Percentiles rank a stretch among this genome's conserved stretches.
Conservation (phyloP, 805 yeast genomes). For the Starmerella apicola region DNA sequence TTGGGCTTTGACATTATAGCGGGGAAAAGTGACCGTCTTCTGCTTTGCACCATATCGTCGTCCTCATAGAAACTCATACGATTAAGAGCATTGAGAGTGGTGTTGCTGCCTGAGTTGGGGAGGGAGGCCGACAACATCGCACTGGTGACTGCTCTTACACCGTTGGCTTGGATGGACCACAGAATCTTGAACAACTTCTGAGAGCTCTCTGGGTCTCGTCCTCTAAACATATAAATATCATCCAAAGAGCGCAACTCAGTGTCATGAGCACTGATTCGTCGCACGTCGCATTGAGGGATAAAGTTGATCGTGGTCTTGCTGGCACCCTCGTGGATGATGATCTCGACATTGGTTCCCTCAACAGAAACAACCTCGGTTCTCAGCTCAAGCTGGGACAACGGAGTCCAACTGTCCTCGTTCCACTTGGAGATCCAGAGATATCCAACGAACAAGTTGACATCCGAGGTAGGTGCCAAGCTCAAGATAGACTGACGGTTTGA, state of each 20-base stretch:
- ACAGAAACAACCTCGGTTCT: constrained; percentile 15
- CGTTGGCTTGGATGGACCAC: constrained; percentile 14
- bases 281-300: constrained; percentile 15
- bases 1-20: constrained; percentile 15
- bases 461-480: not conserved
- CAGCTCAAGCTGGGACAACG: constrained; percentile 22
- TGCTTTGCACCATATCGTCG: constrained; percentile 1
- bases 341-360: constrained; percentile 4
- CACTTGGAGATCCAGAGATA: constrained; percentile 22
- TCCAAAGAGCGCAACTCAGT: constrained; percentile 18
- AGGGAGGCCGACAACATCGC: constrained; percentile 3
- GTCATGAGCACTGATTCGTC: constrained; percentile 20
- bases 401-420: constrained; percentile 20
- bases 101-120: not conserved
- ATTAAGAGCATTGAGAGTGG: not conserved
- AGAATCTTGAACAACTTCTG: constrained; percentile 16
- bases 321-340: constrained; percentile 4
- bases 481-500: not conserved
- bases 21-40: constrained; percentile 17
- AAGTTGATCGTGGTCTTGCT: constrained; percentile 2
- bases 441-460: constrained; percentile 13
- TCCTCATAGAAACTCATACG: constrained; percentile 1
- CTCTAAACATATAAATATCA: constrained; percentile 22
- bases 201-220: constrained; percentile 18
- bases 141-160: constrained; percentile 3